Conservation (phyloP, 1,284 basidiomycete species). For the Thecaphora frezii region DNA sequence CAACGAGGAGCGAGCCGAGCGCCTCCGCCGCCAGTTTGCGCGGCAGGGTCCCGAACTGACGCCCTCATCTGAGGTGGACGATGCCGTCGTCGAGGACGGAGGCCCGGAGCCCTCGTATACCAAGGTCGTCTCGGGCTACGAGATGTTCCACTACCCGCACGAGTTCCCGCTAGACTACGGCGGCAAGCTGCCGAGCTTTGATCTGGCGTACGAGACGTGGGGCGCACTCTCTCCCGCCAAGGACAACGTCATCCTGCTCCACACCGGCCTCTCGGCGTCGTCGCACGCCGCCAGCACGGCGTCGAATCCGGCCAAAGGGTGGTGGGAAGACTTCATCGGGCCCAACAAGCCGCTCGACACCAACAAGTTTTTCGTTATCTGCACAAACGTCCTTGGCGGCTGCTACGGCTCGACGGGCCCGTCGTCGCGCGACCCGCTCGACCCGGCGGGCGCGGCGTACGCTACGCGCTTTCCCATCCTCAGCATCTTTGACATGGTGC, state of each 20-base stretch:
- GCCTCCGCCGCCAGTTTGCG: slow-evolving; percentile 34
- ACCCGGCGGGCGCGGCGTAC: slow-evolving; percentile 66
- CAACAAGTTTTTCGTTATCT: slow-evolving; percentile 86
- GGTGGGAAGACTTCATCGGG: slow-evolving; percentile 99
- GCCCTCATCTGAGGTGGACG: slow-evolving; percentile 1
- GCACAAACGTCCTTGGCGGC: slow-evolving; percentile 94
- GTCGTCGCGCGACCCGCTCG: slow-evolving; percentile 72
- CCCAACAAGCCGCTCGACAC: slow-evolving; percentile 88
- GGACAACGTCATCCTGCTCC: slow-evolving; percentile 92
- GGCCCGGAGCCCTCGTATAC: slow-evolving; percentile 62
- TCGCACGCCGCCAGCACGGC: slow-evolving; percentile 88
- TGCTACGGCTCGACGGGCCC: slow-evolving; percentile 97
- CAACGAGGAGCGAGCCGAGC: slow-evolving; percentile 46
- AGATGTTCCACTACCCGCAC: slow-evolving; percentile 57
- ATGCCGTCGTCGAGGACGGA: slow-evolving; percentile 24
- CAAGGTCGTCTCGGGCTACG: slow-evolving; percentile 60
- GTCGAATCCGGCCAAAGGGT: slow-evolving; percentile 79
- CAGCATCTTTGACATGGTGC: slow-evolving; percentile 92
- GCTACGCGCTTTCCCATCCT: slow-evolving; percentile 89
- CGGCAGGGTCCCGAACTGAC: slow-evolving; percentile 4
- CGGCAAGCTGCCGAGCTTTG: slow-evolving; percentile 70
- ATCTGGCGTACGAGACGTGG: slow-evolving; percentile 98
- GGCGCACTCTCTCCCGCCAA: slow-evolving; percentile 75
- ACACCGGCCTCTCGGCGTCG: slow-evolving; percentile 91
- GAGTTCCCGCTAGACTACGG: slow-evolving; percentile 77